Evolutionary conservation across 2,329 filamentous ascomycete genomes (phyloP).

Genomic region (Curvularia sp.): DNA sequence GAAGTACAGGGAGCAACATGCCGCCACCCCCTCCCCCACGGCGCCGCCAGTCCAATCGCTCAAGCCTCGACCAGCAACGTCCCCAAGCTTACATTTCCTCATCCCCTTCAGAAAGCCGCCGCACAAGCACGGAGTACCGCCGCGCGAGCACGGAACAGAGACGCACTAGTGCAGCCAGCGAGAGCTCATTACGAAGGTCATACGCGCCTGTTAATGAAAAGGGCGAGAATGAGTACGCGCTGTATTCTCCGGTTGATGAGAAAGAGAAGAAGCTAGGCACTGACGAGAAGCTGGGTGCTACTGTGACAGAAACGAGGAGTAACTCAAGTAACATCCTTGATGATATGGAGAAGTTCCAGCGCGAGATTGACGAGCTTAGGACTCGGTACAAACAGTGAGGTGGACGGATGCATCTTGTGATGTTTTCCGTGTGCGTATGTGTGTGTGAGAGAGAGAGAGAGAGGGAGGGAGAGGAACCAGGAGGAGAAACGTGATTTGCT

Average conservation of each 20-base stretch:
- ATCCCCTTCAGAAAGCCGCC: slow-evolving; percentile 39
- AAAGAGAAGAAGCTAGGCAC: slow-evolving; percentile 25
- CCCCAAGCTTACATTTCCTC: slow-evolving; percentile 25
- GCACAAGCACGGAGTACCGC: slow-evolving; percentile 39
- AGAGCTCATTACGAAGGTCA: slow-evolving; percentile 40
- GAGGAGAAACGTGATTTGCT: not conserved
- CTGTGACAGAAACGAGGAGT: slow-evolving; percentile 12
- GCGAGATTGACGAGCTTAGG: slow-evolving; percentile 50
- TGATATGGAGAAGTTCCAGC: slow-evolving; percentile 51
- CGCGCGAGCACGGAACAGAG: slow-evolving; percentile 42
- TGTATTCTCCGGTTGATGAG: slow-evolving; percentile 43
- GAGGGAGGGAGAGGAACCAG: not conserved
- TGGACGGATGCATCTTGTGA: not conserved
- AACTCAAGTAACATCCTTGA: slow-evolving; percentile 44
- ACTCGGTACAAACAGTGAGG: slow-evolving; percentile 31
- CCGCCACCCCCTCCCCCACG: slow-evolving; percentile 45
- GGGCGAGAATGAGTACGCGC: slow-evolving; percentile 28
- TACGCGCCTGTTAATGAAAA: slow-evolving; percentile 32
- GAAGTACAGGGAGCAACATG: slow-evolving; percentile 32
- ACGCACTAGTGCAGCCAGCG: slow-evolving; percentile 45
- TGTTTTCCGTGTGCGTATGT: not conserved
- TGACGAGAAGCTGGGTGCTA: not conserved
- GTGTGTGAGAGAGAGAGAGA: not conserved
- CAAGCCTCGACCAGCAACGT: slow-evolving; percentile 43
- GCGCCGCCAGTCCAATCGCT: slow-evolving; percentile 43